Base-by-base conservation (phyloP, 2,329 filamentous ascomycete genomes). In the Hypomyces perniciosus region DNA sequence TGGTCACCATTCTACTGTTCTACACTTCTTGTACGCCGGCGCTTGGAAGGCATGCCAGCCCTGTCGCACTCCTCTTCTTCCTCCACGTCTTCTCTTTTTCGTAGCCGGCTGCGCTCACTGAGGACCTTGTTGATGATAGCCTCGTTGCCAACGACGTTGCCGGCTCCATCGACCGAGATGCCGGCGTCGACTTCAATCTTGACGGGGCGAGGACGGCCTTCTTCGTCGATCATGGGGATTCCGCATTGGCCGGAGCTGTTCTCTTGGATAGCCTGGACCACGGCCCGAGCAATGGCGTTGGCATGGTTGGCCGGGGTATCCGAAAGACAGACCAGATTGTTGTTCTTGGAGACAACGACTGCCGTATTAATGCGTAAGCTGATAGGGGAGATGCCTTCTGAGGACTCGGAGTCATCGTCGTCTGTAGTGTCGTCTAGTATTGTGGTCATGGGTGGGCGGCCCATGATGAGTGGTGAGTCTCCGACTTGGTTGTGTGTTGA, bases 301-400 rank as follows among this genome's bases (percentile, higher is more conserved):
- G 74, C 72, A 43, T 70, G 67, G 4, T 64, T 62, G 5, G 68
- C 61, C 1, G 72, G 67, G 5, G 71, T 67, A 4, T 68, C 60
- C 0, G 65, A 58, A 20, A 78, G 60, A 20, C 72, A 71, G 42
- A 79, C 63, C 44, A 77, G 60, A 61, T 82, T 83, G 62, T 73
- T 67, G 62, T 69, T 68, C 54, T 72, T 73, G 35, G 64, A 63
- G 57, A 82, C 66, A 53, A 59, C 66, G 58, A 80, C 61, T 1
- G 73, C 69, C 12, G 74, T 71, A 57, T 74, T 72, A 65, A 83
- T 74, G 12, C 64, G 66, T 41, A 82, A 62, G 44, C 62, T 67
- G 52, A 80, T 70, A 44, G 74, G 64, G 1, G 70, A 69, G 41
- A 62, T 56, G 8, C 61, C 58, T 34, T 65, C 60, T 6, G 52